A percentile compares a stretch with the other conserved stretches of the same genome.
Conservation (phyloP, 495 filamentous ascomycete species). For the Neurospora sp. region DNA sequence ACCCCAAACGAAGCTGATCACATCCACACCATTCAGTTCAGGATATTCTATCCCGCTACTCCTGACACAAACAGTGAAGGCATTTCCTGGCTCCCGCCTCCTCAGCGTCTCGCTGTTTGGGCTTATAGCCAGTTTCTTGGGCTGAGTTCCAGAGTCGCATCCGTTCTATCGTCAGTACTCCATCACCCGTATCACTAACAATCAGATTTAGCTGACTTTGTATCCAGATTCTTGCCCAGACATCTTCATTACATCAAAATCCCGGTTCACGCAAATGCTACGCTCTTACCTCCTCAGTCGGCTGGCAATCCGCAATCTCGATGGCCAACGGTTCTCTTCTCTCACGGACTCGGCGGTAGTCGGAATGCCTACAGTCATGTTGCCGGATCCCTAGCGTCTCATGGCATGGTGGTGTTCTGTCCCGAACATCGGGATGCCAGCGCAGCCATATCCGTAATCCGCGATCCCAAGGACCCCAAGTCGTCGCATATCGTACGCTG, state of each 20-base stretch:
- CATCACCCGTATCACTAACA: background rate
- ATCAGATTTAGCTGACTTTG: background rate
- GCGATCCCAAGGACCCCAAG: constrained; percentile 29
- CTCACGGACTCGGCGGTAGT: constrained; percentile 66
- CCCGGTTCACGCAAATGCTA: constrained; percentile 35
- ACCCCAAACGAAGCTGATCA: constrained; percentile 37
- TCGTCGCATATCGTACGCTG: constrained; percentile 34
- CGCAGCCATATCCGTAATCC: constrained; percentile 53
- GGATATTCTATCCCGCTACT: constrained; percentile 63
- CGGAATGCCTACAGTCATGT: constrained; percentile 68
- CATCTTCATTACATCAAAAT: constrained; percentile 57
- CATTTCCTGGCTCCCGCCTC: constrained; percentile 61
- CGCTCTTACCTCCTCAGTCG: constrained; percentile 17
- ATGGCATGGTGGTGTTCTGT: constrained; percentile 66
- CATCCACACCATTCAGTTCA: constrained; percentile 58
- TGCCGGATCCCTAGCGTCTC: constrained; percentile 57
- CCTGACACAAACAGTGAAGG: constrained; percentile 28
- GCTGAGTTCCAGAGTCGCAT: constrained; percentile 40
- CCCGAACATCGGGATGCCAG: constrained; percentile 71
- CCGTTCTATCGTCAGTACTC: constrained; percentile 48
- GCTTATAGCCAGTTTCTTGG: constrained; percentile 62
- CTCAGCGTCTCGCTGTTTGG: constrained; percentile 56
- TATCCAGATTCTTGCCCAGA: constrained; percentile 45
- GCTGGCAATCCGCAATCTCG: constrained; percentile 24
- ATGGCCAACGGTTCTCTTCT: constrained; percentile 75